Conservation (phyloP, 108 stramenopile genomes). For the Nitzschia palea region DNA sequence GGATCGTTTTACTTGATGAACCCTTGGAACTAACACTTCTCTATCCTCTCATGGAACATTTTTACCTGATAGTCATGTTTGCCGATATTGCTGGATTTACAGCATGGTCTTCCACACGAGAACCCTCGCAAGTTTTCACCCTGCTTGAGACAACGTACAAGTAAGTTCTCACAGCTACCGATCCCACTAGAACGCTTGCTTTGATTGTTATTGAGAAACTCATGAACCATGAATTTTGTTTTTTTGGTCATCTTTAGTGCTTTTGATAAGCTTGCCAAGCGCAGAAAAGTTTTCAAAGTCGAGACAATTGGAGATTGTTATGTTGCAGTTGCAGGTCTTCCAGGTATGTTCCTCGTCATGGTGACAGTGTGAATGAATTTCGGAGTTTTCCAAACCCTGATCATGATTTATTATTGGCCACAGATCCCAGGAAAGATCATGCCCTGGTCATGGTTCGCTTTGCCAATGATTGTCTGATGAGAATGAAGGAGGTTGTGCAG, state of each 20-base stretch:
- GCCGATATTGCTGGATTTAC: slow-evolving; percentile 57
- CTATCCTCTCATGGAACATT: background rate
- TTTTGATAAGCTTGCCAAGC: slow-evolving; percentile 49
- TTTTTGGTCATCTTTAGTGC: too few species aligned
- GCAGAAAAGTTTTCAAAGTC: slow-evolving; percentile 22
- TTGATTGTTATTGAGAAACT: too few species aligned
- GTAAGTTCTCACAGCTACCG: too few species aligned
- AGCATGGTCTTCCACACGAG: slow-evolving; percentile 28
- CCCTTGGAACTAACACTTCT: background rate
- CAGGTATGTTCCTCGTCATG: too few species aligned
- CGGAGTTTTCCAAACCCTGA: too few species aligned
- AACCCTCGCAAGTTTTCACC: slow-evolving; percentile 41
- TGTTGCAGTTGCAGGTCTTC: slow-evolving; percentile 11
- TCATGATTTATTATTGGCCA: too few species aligned
- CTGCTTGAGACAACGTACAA: slow-evolving; percentile 30
- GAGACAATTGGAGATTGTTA: slow-evolving; percentile 30
- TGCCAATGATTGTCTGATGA: slow-evolving; percentile 11
- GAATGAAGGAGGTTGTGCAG: slow-evolving; percentile 5
- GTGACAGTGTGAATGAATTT: too few species aligned
- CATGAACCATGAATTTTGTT: too few species aligned
- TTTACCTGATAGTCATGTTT: slow-evolving; percentile 3
- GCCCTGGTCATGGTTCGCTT: slow-evolving; percentile 12
- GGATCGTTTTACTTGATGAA: background rate
- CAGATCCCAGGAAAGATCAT: slow-evolving; percentile 15
- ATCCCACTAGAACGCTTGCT: too few species aligned